A percentile compares a stretch with the other conserved stretches of the same genome.
Conservation (phyloP, 257 asterid species). For the Anisodus tanguticus region DNA sequence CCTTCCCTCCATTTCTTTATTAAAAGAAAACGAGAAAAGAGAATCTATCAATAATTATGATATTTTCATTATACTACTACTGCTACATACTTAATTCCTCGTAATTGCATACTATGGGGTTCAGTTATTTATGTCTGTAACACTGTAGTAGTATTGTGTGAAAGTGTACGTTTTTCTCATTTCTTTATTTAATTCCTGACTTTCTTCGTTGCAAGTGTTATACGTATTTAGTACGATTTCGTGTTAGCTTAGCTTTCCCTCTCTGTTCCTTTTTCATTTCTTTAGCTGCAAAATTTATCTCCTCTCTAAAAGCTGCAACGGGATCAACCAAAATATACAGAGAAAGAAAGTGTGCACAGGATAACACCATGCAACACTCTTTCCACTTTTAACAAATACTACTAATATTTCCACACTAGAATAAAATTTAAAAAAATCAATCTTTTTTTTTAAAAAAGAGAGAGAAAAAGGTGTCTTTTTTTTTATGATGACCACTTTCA, state of each 20-base stretch:
- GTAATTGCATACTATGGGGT: too few species aligned
- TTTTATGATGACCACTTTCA: conserved; percentile 52
- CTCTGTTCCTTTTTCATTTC: conserved; percentile 30
- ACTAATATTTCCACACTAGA: conserved; percentile 22
- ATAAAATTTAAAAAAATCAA: conserved; percentile 19
- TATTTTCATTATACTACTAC: neutral
- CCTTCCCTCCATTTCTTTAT: conserved; percentile 39
- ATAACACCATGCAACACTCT: conserved; percentile 56
- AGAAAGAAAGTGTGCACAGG: conserved; percentile 48
- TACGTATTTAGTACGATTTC: conserved; percentile 48
- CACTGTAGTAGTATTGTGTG: neutral
- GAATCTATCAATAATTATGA: conserved; percentile 2
- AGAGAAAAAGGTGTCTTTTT: neutral
- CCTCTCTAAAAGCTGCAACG: conserved; percentile 55
- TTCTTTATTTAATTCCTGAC: conserved; percentile 14
- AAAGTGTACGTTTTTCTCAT: conserved; percentile 33
- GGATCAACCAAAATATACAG: conserved; percentile 45
- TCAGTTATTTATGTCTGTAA: conserved; percentile 33
- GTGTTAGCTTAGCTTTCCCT: conserved; percentile 54
- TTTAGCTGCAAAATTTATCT: conserved; percentile 31
- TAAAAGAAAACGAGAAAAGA: neutral
- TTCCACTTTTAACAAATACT: conserved; percentile 35
- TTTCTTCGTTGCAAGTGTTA: conserved; percentile 13
- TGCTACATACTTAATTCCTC: neutral
- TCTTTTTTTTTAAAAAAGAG: neutral